Conservation (phyloP, 2,329 filamentous ascomycete genomes). For the Colletotrichum endophyticum region DNA sequence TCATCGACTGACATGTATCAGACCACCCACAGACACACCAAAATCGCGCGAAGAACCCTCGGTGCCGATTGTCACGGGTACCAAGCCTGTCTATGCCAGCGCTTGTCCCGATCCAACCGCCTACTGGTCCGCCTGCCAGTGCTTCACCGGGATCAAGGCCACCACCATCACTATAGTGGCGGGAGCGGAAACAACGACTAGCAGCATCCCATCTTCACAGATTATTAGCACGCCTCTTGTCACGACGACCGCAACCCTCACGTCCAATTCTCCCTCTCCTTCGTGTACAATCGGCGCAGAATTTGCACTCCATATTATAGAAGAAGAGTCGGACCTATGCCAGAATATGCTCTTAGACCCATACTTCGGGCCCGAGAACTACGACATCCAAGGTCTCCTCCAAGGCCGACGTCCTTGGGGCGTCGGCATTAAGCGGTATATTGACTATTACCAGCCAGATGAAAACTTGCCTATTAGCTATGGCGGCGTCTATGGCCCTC, state of each 20-base stretch:
- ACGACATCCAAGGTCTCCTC: neutral
- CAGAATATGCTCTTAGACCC: neutral
- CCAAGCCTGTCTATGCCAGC: slow-evolving; percentile 20
- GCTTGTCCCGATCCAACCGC: slow-evolving; percentile 9
- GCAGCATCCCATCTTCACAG: neutral
- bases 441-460: neutral
- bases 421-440: neutral
- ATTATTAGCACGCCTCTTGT: neutral
- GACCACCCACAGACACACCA: neutral
- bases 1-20: neutral
- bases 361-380: neutral
- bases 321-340: neutral
- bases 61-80: neutral
- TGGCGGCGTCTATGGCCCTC: neutral
- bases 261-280: neutral
- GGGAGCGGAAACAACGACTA: neutral
- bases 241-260: neutral
- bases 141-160: slow-evolving; percentile 20
- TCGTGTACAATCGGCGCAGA: slow-evolving; percentile 13
- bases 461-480: neutral
- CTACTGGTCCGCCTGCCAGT: slow-evolving; percentile 25
- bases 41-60: neutral
- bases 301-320: neutral
- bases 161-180: slow-evolving; percentile 18
- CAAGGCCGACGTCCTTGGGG: neutral